A percentile compares a stretch with the other conserved stretches of the same genome.
Evolutionary conservation across 768 basidiomycete species (phyloP).

Genomic region (Amanita rubescens): DNA sequence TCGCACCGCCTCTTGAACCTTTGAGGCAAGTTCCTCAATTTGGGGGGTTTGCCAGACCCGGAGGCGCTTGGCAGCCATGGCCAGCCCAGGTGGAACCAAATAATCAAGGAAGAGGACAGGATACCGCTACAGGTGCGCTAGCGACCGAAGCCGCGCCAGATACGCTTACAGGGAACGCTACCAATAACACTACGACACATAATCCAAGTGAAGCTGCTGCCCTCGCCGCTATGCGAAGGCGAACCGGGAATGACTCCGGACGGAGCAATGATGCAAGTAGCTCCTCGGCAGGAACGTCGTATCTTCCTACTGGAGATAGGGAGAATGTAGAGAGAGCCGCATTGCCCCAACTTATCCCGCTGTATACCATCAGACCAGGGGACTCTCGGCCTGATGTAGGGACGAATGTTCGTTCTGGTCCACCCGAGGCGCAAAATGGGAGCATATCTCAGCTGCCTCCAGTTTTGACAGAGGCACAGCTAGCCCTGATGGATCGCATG

Average conservation of each 20-base stretch:
- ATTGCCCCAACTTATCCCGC: conserved; percentile 27
- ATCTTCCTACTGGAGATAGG: neutral
- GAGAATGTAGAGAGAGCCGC: neutral
- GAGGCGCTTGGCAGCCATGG: conserved; percentile 63
- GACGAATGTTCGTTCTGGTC: neutral
- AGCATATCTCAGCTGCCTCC: conserved; percentile 33
- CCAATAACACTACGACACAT: conserved; percentile 8
- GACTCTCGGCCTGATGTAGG: neutral
- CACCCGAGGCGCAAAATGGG: neutral
- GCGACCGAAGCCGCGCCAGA: conserved; percentile 6
- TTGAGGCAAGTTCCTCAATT: conserved; percentile 47
- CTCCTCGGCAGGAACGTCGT: neutral
- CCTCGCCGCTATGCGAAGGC: conserved; percentile 56
- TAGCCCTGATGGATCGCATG: conserved; percentile 53
- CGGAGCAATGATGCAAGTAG: neutral
- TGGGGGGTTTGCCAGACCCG: conserved; percentile 57
- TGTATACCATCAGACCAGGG: conserved; percentile 19
- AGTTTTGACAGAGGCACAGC: conserved; percentile 51
- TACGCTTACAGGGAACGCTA: neutral
- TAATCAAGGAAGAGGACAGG: conserved; percentile 2
- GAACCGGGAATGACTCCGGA: conserved; percentile 17
- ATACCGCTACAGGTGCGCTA: neutral
- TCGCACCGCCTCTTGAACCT: conserved; percentile 18
- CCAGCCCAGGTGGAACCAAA: conserved; percentile 26
- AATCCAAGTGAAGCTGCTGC: conserved; percentile 46